These are phyloP conservation scores for Ophiostoma quercus DNA, from an alignment of 2,329 filamentous ascomycete species.

Conservation along the genomic window DNA sequence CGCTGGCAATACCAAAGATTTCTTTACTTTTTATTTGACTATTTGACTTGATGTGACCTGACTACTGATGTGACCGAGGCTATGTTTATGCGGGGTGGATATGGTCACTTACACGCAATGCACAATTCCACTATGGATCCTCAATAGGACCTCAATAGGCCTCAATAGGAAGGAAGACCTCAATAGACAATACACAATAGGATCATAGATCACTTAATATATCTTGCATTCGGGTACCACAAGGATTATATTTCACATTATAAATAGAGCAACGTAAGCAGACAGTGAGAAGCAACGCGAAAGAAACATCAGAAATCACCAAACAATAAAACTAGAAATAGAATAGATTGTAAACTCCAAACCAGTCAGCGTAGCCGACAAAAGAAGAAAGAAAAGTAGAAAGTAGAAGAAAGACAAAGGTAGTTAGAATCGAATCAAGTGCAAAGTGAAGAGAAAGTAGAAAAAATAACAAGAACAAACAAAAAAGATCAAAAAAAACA, in stretches of 20 bases:
- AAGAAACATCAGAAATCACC: too few relatives aligned
- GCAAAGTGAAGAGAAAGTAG: not conserved
- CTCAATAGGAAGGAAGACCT: too few relatives aligned
- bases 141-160: not conserved
- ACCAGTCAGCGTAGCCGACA: not conserved
- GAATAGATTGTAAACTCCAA: not conserved
- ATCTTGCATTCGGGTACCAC: too few relatives aligned
- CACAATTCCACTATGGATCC: not conserved
- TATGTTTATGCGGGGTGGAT: not conserved
- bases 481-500: not conserved
- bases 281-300: too few relatives aligned
- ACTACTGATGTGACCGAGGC: not conserved
- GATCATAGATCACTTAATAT: too few relatives aligned
- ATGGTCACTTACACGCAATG: not conserved
- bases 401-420: conserved; percentile 1
- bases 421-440: not conserved
- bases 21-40: not conserved
- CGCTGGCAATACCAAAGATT: conserved; percentile 6
- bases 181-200: too few relatives aligned
- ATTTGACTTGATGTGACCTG: too few relatives aligned
- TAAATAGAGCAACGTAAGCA: too few relatives aligned
- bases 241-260: too few relatives aligned
- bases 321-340: not conserved
- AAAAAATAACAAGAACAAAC: too few relatives aligned
- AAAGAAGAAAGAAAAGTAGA: conserved; percentile 13